Conservation (phyloP, 1,284 basidiomycete species). For the Crucibulum parvulum region DNA sequence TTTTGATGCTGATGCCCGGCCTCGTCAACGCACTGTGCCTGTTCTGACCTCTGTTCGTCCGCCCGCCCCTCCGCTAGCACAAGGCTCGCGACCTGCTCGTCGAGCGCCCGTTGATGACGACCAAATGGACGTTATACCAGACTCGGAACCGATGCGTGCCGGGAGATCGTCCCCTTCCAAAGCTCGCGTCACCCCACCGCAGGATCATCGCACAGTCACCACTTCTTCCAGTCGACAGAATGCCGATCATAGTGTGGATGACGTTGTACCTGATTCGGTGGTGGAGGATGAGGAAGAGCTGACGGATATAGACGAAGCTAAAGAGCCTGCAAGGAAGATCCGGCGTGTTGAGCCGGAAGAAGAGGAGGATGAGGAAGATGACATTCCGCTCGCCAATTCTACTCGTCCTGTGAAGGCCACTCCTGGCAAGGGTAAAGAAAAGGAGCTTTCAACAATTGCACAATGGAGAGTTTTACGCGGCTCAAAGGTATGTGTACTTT, state of each 20-base stretch:
- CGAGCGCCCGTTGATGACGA: slow-evolving; percentile 15
- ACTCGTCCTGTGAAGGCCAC: slow-evolving; percentile 8
- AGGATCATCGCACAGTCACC: neutral
- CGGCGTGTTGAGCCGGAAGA: slow-evolving; percentile 9
- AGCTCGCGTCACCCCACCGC: neutral
- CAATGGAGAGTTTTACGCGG: neutral
- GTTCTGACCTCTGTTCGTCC: no score
- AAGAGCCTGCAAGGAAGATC: neutral
- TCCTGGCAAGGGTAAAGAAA: slow-evolving; percentile 16
- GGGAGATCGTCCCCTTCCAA: neutral
- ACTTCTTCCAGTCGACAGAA: neutral
- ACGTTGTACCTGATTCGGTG: neutral
- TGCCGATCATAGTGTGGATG: neutral
- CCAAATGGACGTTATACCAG: slow-evolving; percentile 56
- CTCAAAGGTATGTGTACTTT: no score
- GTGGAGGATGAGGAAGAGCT: neutral
- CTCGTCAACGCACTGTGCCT: no score
- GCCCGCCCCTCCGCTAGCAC: neutral
- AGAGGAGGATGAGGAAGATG: slow-evolving; percentile 40
- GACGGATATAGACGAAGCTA: neutral
- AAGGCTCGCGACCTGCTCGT: neutral
- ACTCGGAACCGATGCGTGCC: slow-evolving; percentile 54
- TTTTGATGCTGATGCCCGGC: neutral
- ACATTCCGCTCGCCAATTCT: slow-evolving; percentile 47
- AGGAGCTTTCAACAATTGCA: neutral